Percentiles rank a stretch among this genome's conserved stretches.
Conservation (phyloP, 345 rosid genomes). For the Erodium maritimum region DNA sequence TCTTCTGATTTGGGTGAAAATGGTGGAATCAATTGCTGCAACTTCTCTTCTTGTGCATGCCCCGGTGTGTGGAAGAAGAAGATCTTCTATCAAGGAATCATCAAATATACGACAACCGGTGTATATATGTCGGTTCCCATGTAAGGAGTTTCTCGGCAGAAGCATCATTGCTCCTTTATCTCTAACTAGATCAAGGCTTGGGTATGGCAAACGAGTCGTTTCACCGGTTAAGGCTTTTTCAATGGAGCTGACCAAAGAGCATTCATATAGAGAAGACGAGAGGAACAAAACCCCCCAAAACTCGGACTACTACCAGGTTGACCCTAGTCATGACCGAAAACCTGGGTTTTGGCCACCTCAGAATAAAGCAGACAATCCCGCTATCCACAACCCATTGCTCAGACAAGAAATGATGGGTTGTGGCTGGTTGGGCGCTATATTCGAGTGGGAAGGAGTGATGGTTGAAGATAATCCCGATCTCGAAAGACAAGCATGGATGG, state of each 20-base stretch:
- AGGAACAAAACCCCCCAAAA: slow-evolving; percentile 28
- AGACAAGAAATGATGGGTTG: slow-evolving; percentile 96
- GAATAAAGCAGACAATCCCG: slow-evolving; percentile 75
- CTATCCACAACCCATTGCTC: slow-evolving; percentile 73
- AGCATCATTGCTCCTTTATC: slow-evolving; percentile 21
- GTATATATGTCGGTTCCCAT: slow-evolving; percentile 20
- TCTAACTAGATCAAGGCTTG: slow-evolving; percentile 16
- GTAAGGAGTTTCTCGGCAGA: slow-evolving; percentile 23
- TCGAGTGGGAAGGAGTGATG: slow-evolving; percentile 95
- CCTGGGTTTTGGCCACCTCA: slow-evolving; percentile 75
- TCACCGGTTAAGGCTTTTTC: slow-evolving; percentile 47
- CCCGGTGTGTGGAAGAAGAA: slow-evolving; percentile 30
- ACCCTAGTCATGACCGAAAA: slow-evolving; percentile 31
- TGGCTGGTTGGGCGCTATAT: slow-evolving; percentile 95
- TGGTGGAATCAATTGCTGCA: slow-evolving; percentile 67
- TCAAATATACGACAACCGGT: slow-evolving; percentile 23
- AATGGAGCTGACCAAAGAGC: slow-evolving; percentile 60
- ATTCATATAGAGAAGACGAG: slow-evolving; percentile 45
- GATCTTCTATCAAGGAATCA: slow-evolving; percentile 26
- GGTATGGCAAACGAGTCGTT: slow-evolving; percentile 13
- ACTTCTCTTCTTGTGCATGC: slow-evolving; percentile 47
- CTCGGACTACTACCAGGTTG: slow-evolving; percentile 38
- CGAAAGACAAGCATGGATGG: slow-evolving; percentile 76
- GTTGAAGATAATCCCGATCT: slow-evolving; percentile 69
- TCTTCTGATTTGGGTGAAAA: slow-evolving; percentile 11